Percentiles rank a stretch among this genome's conserved stretches.
These are phyloP conservation scores for Zizania latifolia DNA, from an alignment of 176 grass and related monocot genomes.

Conservation along the genomic window DNA sequence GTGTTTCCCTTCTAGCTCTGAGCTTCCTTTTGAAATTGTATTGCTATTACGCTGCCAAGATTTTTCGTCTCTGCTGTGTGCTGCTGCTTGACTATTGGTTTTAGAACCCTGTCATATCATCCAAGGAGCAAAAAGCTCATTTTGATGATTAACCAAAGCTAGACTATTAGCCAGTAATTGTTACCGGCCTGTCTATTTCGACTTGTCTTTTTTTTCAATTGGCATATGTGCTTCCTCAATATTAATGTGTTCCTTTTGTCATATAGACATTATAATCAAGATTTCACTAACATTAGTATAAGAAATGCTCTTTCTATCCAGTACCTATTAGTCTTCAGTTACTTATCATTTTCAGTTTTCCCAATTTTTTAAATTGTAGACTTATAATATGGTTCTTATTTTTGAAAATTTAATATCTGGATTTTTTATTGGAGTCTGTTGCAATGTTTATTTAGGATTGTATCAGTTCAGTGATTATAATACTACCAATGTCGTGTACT, in stretches of 20 bases:
- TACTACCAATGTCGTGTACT: background rate
- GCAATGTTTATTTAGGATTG: background rate
- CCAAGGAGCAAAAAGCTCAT: background rate
- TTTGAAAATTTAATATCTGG: background rate
- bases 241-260: background rate
- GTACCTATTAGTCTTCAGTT: too few relatives aligned
- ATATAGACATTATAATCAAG: background rate
- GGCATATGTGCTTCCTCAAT: background rate
- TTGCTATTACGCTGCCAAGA: background rate
- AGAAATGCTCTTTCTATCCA: background rate
- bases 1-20: background rate
- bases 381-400: background rate
- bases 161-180: background rate
- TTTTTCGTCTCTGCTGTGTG: background rate
- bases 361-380: too few relatives aligned
- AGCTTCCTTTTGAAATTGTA: background rate
- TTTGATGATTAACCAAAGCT: background rate
- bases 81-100: background rate
- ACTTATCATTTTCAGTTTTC: too few relatives aligned
- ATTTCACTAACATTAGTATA: background rate
- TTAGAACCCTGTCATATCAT: background rate
- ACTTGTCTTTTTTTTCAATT: background rate
- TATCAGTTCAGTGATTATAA: conserved; percentile 5
- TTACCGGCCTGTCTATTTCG: background rate
- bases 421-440: background rate